Base-by-base conservation (phyloP, 495 filamentous ascomycete species). In the Aspergillus mulundensis region DNA sequence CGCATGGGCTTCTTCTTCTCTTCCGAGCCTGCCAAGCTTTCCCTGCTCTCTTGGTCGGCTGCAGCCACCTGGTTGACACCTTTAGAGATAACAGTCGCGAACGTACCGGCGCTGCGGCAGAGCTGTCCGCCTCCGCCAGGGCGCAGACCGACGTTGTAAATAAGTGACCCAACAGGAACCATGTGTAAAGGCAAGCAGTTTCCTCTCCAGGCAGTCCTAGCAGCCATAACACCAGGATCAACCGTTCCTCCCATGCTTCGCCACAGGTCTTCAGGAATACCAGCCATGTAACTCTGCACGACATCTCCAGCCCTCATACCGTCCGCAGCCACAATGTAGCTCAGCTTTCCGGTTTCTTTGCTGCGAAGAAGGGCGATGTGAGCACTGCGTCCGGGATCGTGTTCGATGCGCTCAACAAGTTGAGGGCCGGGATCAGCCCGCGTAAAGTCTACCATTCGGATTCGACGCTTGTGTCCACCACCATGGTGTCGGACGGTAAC, bases 101-200 rank as follows among this genome's bases (percentile, higher is more conserved):
- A 89, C 0, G 94, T 97, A 21, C 94, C 94, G 1, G 94, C 94
- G 65, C 90, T 92, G 46, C 94, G 84, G 68, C 94, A 98, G 64
- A 97, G 89, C 41, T 97, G 91, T 19, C 84, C 94, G 14, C 86
- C 84, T 50, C 87, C 84, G 2, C 81, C 80, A 11, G 81, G 73
- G 40, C 81, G 80, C 18, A 92, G 87, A 12, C 93, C 94, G 23
- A 98, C 83, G 59, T 91, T 91, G 81, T 86, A 96, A 50, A 98
- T 83, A n/a, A 87, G 77, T 23, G 88, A 95, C 11, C 93, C 92
- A 39, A 97, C 77, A 0, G 94, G 95, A 43, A 97, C 87, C 87
- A 97, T 92, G 67, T 94, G 89, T 65, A 97, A 68, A 18, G 94
- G 94, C 53, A 98, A 65, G 72, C 94, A 98, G 64, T 98, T 98